Conservation (phyloP, 345 rosid species). For the Salix arbutifolia region DNA sequence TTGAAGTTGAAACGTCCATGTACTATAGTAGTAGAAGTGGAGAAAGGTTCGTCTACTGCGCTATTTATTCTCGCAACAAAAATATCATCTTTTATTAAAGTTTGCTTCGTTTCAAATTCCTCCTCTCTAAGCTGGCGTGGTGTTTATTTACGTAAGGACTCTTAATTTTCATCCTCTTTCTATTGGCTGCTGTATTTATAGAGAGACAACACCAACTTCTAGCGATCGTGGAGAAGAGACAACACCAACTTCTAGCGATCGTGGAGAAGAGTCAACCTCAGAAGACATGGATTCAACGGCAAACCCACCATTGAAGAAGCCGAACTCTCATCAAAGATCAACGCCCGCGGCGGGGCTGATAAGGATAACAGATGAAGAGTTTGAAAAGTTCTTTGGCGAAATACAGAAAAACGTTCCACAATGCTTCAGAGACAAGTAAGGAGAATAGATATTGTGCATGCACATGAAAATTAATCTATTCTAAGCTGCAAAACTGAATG, state of each 20-base stretch:
- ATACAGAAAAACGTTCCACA: constrained; percentile 50
- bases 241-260: constrained; percentile 33
- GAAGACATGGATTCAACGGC: constrained; percentile 36
- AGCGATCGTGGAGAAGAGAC: constrained; percentile 28
- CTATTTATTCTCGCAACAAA: neutral
- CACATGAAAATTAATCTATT: neutral
- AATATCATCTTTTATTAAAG: constrained; percentile 21
- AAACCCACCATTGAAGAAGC: constrained; percentile 22
- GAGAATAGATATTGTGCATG: neutral
- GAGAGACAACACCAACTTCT: constrained; percentile 42
- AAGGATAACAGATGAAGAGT: constrained; percentile 45
- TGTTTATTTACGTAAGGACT: neutral
- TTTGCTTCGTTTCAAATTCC: constrained; percentile 6
- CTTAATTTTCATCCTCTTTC: neutral
- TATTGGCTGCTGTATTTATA: neutral
- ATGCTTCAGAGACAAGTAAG: constrained; percentile 55
- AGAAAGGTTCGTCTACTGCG: constrained; percentile 32
- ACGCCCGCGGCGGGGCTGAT: constrained; percentile 28
- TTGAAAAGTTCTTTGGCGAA: constrained; percentile 62
- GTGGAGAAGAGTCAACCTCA: constrained; percentile 25
- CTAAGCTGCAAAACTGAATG: neutral
- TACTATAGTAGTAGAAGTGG: constrained; percentile 26
- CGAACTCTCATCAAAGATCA: constrained; percentile 34
- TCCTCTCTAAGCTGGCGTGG: neutral
- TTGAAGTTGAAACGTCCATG: constrained; percentile 53